Conservation (phyloP, 768 basidiomycete species). For the Steccherinum ochraceum region DNA sequence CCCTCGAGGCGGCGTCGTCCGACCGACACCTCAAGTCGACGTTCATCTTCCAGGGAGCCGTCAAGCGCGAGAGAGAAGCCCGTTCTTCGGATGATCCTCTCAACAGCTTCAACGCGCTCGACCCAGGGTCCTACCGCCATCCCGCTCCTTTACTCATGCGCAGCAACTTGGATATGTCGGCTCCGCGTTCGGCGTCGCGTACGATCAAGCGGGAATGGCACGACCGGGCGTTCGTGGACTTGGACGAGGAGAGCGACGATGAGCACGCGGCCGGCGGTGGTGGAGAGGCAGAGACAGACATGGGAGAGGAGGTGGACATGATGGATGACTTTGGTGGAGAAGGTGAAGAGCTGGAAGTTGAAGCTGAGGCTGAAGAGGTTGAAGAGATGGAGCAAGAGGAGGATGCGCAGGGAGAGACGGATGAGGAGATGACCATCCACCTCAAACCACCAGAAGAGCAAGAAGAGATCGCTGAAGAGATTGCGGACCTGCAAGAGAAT, state of each 20-base stretch:
- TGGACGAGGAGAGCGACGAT: constrained; percentile 48
- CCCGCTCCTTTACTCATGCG: too few relatives aligned
- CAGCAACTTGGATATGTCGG: constrained; percentile 34
- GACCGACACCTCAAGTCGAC: constrained; percentile 46
- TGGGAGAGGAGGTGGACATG: constrained; percentile 20
- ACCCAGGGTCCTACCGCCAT: constrained; percentile 40
- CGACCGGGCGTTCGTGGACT: constrained; percentile 29
- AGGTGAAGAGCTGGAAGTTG: constrained; percentile 22
- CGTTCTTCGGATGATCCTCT: constrained; percentile 50
- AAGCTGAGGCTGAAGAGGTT: constrained; percentile 27
- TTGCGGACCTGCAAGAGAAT: constrained; percentile 56
- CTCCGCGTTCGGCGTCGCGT: constrained; percentile 4
- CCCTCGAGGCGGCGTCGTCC: constrained; percentile 61
- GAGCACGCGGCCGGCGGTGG: constrained; percentile 24
- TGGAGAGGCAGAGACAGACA: constrained; percentile 18
- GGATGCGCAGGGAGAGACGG: constrained; percentile 32
- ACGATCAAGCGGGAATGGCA: background rate
- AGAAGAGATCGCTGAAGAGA: constrained; percentile 71
- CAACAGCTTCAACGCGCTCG: constrained; percentile 30
- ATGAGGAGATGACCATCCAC: constrained; percentile 57
- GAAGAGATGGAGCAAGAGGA: constrained; percentile 31
- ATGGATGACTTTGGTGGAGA: constrained; percentile 27
- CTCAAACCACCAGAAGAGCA: constrained; percentile 62
- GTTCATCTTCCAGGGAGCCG: constrained; percentile 30
- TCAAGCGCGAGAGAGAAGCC: constrained; percentile 19